Base-by-base conservation (phyloP, 2,329 filamentous ascomycete genomes). In the Colletotrichum falcatum region DNA sequence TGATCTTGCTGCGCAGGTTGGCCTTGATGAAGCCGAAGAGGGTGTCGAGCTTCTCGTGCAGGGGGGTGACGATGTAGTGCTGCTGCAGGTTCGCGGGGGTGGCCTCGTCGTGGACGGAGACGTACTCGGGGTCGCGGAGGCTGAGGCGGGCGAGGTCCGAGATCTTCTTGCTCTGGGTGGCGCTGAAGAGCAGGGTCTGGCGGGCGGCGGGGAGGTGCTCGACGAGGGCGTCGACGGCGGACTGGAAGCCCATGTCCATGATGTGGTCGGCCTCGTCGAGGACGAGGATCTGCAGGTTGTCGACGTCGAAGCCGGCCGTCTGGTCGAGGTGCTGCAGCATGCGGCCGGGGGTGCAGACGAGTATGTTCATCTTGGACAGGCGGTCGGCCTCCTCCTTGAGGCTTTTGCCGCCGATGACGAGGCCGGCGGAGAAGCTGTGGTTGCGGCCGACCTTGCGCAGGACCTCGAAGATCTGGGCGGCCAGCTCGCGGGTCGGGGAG, bases 281-380 rank as follows among this genome's bases (percentile, higher is more conserved):
- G 0, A 99, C 95, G 61, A 99, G 84, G 79, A 99, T 93, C 82
- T 97, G 94, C 73, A 99, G 81, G 78, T 97, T 96, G 79, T 96
- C 92, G 73, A 95, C 92, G 74, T 95, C 94, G 78, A 99, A 92
- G 23, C 92, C 90, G 0, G 94, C 93, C 0, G 95, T 98, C 83
- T 98, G 95, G 77, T 97, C 95, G 77, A 99, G 85, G 80, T 99
- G 96, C 81, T 99, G 96, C 75, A 98, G 83, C 87, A 99, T 97
- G 44, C 96, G 90, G 1, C 96, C 96, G 0, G 96, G 96, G 1
- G 96, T 99, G 77, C 95, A 97, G 12, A 99, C 94, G 33, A 99
- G 83, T 58, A 99, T 98, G 79, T 98, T 99, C 95, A 99, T 98
- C 73, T 94, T 89, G 3, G 90, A 89, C 71, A 99, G 79, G 42